A percentile compares a stretch with the other conserved stretches of the same genome.
Conservation (phyloP, 345 rosid species). For the Conringia planisiliqua region DNA sequence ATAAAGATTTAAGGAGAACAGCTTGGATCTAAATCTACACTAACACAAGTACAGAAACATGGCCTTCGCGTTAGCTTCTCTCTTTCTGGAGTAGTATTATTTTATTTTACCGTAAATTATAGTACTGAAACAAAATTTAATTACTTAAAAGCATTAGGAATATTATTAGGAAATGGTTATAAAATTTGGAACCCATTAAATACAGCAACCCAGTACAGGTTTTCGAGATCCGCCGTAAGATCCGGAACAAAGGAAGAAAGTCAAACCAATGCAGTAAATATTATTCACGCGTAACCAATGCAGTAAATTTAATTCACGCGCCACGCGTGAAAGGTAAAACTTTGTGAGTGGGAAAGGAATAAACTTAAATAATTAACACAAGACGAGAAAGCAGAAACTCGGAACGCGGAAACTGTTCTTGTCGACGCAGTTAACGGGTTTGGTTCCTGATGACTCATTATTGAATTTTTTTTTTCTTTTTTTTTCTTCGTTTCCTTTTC, state of each 20-base stretch:
- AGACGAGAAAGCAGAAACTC: slow-evolving; percentile 13
- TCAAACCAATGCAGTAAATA: neutral
- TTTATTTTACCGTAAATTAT: neutral
- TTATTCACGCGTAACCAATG: no score
- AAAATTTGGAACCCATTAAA: neutral
- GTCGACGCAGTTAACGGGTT: slow-evolving; percentile 26
- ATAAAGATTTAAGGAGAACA: neutral
- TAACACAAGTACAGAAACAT: neutral
- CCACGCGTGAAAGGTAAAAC: neutral
- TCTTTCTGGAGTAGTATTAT: neutral
- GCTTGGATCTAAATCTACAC: slow-evolving; percentile 12
- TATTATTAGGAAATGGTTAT: neutral
- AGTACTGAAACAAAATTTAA: neutral
- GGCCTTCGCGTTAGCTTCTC: slow-evolving; percentile 24
- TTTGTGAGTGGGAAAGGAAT: slow-evolving; percentile 15
- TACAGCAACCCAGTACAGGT: neutral
- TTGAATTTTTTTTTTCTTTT: neutral
- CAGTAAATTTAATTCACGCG: neutral
- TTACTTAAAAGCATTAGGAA: neutral
- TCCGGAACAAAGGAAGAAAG: neutral
- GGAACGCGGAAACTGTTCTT: slow-evolving; percentile 21
- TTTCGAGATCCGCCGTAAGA: neutral
- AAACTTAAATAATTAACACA: neutral
- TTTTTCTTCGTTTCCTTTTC: neutral
- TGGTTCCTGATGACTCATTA: neutral